Percentiles rank a stretch among this genome's conserved stretches.
Conservation (phyloP, 2,329 filamentous ascomycete species). For the Xylariaceae sp. region DNA sequence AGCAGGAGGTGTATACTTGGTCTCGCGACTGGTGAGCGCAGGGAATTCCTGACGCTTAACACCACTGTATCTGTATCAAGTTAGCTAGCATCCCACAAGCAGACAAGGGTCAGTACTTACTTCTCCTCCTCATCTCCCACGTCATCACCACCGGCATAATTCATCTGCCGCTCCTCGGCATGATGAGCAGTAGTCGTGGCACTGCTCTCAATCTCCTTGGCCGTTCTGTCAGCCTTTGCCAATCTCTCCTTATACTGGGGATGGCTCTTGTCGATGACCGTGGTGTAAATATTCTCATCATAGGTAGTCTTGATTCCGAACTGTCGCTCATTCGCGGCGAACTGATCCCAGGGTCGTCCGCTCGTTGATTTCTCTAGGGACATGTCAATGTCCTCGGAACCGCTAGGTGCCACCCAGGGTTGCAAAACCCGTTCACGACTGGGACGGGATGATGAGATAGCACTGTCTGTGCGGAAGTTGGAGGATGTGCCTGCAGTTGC, state of each 20-base stretch:
- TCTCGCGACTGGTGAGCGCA: constrained; percentile 46
- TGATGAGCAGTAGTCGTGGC: constrained; percentile 72
- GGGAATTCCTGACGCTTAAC: constrained; percentile 73
- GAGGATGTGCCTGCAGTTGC: constrained; percentile 52
- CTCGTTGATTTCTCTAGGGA: constrained; percentile 60
- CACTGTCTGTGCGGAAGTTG: constrained; percentile 78
- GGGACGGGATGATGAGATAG: constrained; percentile 72
- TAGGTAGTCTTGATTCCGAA: constrained; percentile 89
- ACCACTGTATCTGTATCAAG: constrained; percentile 69
- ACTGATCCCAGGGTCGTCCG: constrained; percentile 76
- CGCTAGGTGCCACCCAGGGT: constrained; percentile 67
- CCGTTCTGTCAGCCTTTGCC: constrained; percentile 75
- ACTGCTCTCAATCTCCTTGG: constrained; percentile 81
- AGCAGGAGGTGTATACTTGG: constrained; percentile 87
- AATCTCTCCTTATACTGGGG: constrained; percentile 74
- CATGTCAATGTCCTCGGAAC: constrained; percentile 58
- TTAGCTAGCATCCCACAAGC: constrained; percentile 6
- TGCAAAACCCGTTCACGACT: constrained; percentile 71
- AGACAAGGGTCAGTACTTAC: constrained; percentile 41
- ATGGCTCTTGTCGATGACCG: constrained; percentile 75
- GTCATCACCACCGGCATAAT: constrained; percentile 57
- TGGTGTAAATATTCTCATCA: constrained; percentile 93
- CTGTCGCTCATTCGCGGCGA: constrained; percentile 78
- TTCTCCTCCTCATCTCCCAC: constrained; percentile 85
- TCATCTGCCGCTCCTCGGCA: constrained; percentile 79